Evolutionary conservation across 768 basidiomycete species (phyloP).

Genomic region (Hygrocybe coccinea): DNA sequence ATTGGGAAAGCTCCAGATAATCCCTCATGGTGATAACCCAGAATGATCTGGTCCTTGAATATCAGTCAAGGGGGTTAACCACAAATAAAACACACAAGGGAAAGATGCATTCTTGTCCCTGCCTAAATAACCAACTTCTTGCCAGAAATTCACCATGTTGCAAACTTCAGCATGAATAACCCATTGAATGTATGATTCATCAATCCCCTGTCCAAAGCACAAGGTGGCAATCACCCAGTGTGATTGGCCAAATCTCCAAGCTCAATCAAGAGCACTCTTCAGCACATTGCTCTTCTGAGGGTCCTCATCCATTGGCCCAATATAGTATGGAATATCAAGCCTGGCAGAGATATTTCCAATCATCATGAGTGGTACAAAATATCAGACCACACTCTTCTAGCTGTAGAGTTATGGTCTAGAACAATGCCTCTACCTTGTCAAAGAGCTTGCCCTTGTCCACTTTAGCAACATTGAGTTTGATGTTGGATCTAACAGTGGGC

Average conservation of each 20-base stretch:
- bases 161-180: conserved; percentile 1
- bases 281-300: not conserved
- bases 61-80: not conserved
- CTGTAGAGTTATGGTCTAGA: not conserved
- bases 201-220: conserved; percentile 7
- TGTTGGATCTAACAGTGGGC: conserved; percentile 4
- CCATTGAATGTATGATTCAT: not conserved
- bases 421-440: not conserved
- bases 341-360: not conserved
- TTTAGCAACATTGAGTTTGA: not conserved
- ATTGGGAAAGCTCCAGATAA: not conserved
- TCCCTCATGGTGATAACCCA: not conserved
- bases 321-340: conserved; percentile 2
- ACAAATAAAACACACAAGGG: not conserved
- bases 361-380: conserved; percentile 2
- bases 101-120: not conserved
- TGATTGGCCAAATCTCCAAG: not conserved
- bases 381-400: not conserved
- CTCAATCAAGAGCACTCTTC: not conserved
- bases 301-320: not conserved
- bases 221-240: conserved; percentile 3
- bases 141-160: not conserved
- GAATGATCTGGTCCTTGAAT: not conserved
- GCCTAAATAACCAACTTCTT: conserved; percentile 5
- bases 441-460: not conserved